Evolutionary conservation across 345 rosid genomes (phyloP), one percentile per base, ranked within the genome.

Genomic region (Anacardium occidentale): DNA sequence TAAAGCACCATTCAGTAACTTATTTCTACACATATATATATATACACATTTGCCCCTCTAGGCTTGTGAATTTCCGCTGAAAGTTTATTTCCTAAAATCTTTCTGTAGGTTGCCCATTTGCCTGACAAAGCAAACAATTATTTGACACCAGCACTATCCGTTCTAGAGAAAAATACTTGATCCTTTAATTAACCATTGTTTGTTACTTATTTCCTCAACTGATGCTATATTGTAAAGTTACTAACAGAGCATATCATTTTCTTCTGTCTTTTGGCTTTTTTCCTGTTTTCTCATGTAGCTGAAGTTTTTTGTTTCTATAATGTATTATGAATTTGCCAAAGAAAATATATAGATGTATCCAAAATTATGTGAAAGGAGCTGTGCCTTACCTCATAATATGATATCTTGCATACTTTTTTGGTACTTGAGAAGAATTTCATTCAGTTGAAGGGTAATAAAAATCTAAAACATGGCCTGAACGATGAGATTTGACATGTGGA

Each of bases 51-150:
- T 20, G 3, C n/a, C 7, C 11, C 22, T 4, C n/a, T 5, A 48
- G 60, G 66, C 60, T 44, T 14, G 32, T 58, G 17, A 3, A 34
- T 26, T 48, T 56, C 22, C 18, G 15, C 64, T 21, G 26, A 69
- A 8, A 67, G 7, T 48, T 3, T 73, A 58, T 52, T 45, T 21
- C 42, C 0, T 29, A n/a, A 11, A 61, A 51, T 69, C 69, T 48
- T 20, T 68, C 32, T 78, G 71, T 82, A 92, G 97, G 97, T 94
- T 67, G 98, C 98, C 26, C 98, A 94, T 85, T 78, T 92, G 76
- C 98, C 98, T 0, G 97, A 90, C 79, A 94, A 94, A 83, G 98
- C 98, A 29, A 94, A 94, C 75, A 94, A 92, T 83, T 94, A 94
- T 82, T 82, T 94, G 83, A 88, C 98, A n/a, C 98, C 98, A 13